phyloP scores from a whole-genome alignment of 352 stramenopile species.

The Phytophthora constricta region DNA sequence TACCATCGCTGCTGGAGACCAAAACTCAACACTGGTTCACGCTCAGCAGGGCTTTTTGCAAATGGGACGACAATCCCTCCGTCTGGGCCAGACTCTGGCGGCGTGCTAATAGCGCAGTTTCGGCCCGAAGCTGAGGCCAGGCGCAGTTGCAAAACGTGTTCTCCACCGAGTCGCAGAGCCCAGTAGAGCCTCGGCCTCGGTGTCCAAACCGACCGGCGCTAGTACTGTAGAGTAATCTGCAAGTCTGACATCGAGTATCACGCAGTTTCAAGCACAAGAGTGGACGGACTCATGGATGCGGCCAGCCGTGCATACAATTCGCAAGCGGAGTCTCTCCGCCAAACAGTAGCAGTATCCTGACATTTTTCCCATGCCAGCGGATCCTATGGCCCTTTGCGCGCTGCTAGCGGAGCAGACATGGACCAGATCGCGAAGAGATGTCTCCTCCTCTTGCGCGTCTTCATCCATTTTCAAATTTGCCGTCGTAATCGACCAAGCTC shows the following conservation, averaged over 20 bases:
- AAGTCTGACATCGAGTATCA: neutral
- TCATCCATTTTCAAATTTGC: constrained; percentile 44
- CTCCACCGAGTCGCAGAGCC: too few relatives aligned
- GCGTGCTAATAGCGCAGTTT: too few relatives aligned
- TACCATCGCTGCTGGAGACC: too few relatives aligned
- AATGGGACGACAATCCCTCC: too few relatives aligned
- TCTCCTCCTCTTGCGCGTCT: neutral
- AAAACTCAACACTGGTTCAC: neutral
- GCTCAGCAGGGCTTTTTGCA: constrained; percentile 1
- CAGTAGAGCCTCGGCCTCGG: neutral
- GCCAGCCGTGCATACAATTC: neutral
- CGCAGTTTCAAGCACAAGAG: constrained; percentile 1
- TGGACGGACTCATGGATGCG: neutral
- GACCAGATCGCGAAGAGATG: constrained; percentile 19
- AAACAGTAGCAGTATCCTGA: too few relatives aligned
- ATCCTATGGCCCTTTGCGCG: too few relatives aligned
- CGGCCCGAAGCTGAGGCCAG: too few relatives aligned
- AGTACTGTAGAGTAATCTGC: neutral
- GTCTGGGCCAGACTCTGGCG: too few relatives aligned
- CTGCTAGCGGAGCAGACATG: constrained; percentile 13
- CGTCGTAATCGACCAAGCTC: constrained; percentile 36
- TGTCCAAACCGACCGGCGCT: neutral
- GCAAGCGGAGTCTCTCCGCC: too few relatives aligned
- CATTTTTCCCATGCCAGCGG: too few relatives aligned
- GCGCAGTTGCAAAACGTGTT: too few relatives aligned